Evolutionary conservation across 352 stramenopile species (phyloP).

Genomic region (Elongisporangium anandrum): DNA sequence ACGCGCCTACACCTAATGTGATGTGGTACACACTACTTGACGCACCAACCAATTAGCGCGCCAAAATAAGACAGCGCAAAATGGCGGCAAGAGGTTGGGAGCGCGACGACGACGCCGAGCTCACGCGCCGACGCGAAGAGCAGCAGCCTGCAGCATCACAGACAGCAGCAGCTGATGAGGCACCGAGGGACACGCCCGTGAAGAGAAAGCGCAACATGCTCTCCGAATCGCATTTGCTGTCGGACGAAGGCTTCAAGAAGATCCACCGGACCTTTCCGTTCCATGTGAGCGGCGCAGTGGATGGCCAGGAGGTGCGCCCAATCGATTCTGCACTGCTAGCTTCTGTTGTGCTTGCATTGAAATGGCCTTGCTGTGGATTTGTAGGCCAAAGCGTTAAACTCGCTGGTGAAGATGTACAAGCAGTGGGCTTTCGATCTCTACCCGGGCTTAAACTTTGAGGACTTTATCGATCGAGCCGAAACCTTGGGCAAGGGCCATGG

Average conservation of each 20-base stretch:
- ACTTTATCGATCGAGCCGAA: constrained; percentile 71
- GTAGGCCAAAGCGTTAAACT: constrained; percentile 52
- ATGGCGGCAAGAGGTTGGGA: constrained; percentile 60
- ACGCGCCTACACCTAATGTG: neutral
- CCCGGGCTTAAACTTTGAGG: constrained; percentile 75
- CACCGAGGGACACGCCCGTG: constrained; percentile 2
- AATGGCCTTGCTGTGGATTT: neutral
- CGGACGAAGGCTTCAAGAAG: constrained; percentile 58
- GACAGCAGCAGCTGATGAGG: neutral
- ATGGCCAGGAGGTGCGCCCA: constrained; percentile 43
- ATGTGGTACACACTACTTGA: neutral
- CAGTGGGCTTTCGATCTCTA: constrained; percentile 85
- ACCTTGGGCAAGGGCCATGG: constrained; percentile 30
- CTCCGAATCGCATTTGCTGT: constrained; percentile 63
- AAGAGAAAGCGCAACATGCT: constrained; percentile 55
- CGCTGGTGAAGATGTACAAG: constrained; percentile 79
- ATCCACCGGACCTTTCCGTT: constrained; percentile 71
- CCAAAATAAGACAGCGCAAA: neutral
- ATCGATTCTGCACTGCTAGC: constrained; percentile 2
- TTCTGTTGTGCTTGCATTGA: neutral
- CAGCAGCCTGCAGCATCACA: constrained; percentile 3
- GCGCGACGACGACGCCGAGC: constrained; percentile 37
- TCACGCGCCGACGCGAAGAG: constrained; percentile 16
- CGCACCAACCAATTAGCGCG: neutral
- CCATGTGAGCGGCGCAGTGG: constrained; percentile 47